Conservation (phyloP, 257 asterid genomes). For the Ehretia macrophylla region DNA sequence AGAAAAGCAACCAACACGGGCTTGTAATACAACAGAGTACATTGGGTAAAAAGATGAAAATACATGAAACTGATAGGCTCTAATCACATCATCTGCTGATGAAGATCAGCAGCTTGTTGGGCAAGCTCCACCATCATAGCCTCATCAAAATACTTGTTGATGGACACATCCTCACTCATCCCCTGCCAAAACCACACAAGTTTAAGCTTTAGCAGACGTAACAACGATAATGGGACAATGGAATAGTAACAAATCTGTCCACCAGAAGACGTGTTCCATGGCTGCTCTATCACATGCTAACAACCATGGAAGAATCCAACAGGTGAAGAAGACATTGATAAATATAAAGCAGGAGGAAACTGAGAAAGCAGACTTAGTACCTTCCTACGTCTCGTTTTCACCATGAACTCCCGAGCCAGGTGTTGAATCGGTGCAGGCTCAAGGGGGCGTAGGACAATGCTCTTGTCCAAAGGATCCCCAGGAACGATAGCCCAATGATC, state of each 20-base stretch:
- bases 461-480: slow-evolving; percentile 94
- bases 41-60: not conserved
- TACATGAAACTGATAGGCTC: not conserved
- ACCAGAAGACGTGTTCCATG: not conserved
- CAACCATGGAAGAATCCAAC: too few species aligned
- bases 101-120: slow-evolving; percentile 88
- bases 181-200: slow-evolving; percentile 46
- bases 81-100: slow-evolving; percentile 58
- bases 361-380: slow-evolving; percentile 20
- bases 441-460: slow-evolving; percentile 83
- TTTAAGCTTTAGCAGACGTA: not conserved
- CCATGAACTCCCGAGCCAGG: slow-evolving; percentile 97
- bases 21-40: not conserved
- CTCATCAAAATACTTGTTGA: slow-evolving; percentile 88
- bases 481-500: slow-evolving; percentile 99
- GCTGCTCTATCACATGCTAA: too few species aligned
- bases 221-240: too few species aligned
- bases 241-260: not conserved
- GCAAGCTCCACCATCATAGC: slow-evolving; percentile 97
- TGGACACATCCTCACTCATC: slow-evolving; percentile 94
- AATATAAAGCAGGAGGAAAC: not conserved
- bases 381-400: slow-evolving; percentile 97
- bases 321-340: not conserved
- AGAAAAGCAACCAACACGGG: not conserved
- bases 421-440: slow-evolving; percentile 99